phyloP scores from a whole-genome alignment of 176 grass and related monocot genomes.

The Hyparrhenia diplandra region DNA sequence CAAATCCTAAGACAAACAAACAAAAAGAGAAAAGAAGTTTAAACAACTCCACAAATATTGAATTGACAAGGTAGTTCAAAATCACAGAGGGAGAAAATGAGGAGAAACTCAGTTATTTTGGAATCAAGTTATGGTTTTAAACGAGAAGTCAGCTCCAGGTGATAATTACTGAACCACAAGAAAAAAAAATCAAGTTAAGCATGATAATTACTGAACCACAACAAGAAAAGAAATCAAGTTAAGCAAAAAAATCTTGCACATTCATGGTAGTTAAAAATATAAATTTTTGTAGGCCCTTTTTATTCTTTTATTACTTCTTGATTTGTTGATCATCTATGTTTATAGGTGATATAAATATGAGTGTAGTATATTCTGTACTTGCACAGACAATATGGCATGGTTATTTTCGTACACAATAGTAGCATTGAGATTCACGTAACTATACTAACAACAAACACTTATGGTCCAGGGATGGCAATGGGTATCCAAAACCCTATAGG shows the following conservation, averaged over 20 bases:
- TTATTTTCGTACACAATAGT: no score
- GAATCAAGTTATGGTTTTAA: background rate
- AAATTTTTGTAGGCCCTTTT: background rate
- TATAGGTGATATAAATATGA: background rate
- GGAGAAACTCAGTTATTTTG: background rate
- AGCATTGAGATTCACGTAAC: no score
- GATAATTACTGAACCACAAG: background rate
- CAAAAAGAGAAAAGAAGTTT: background rate
- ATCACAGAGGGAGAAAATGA: background rate
- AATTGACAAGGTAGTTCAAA: background rate
- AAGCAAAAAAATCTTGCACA: background rate
- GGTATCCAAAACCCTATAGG: no score
- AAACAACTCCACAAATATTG: background rate
- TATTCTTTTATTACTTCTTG: background rate
- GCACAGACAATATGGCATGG: background rate
- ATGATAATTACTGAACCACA: background rate
- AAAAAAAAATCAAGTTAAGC: background rate
- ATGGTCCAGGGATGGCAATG: no score
- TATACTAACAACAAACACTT: no score
- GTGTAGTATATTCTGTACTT: background rate
- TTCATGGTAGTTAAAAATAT: background rate
- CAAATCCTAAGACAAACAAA: no score
- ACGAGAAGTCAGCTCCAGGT: background rate
- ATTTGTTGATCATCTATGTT: background rate
- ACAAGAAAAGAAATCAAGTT: no score